Evolutionary conservation across 2,329 filamentous ascomycete genomes (phyloP).

Genomic region (Penicillium sp.): DNA sequence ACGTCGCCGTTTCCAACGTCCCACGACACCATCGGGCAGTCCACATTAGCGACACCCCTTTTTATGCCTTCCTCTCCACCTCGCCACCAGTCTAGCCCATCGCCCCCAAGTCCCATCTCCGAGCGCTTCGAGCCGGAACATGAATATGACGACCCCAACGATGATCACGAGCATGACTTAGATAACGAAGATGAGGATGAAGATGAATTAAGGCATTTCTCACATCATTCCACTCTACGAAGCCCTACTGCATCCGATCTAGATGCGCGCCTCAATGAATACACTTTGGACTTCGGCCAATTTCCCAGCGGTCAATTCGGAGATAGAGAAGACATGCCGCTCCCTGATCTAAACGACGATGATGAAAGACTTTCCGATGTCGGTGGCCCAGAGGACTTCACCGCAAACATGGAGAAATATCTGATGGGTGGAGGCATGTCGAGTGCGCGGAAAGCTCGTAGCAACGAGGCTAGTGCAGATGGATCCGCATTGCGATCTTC

Average conservation of each 20-base stretch:
- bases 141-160: constrained; percentile 4
- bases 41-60: constrained; percentile 38
- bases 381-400: constrained; percentile 46
- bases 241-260: constrained; percentile 33
- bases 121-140: constrained; percentile 14
- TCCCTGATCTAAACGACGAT: constrained; percentile 28
- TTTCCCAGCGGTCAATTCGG: constrained; percentile 32
- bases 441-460: constrained; percentile 15
- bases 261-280: constrained; percentile 42
- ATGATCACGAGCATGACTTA: constrained; percentile 10
- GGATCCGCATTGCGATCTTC: constrained; percentile 17
- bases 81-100: constrained; percentile 15
- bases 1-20: constrained; percentile 41
- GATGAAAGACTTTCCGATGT: constrained; percentile 38
- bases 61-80: constrained; percentile 41
- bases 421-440: constrained; percentile 31
- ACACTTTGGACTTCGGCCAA: constrained; percentile 41
- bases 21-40: constrained; percentile 45
- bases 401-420: constrained; percentile 43
- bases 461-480: constrained; percentile 11
- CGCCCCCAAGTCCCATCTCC: constrained; percentile 24
- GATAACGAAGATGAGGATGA: constrained; percentile 11
- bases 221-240: constrained; percentile 23
- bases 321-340: constrained; percentile 23
- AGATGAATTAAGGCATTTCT: constrained; percentile 6